phyloP scores from a whole-genome alignment of 2,329 filamentous ascomycete species.

The Xylariaceae sp. region DNA sequence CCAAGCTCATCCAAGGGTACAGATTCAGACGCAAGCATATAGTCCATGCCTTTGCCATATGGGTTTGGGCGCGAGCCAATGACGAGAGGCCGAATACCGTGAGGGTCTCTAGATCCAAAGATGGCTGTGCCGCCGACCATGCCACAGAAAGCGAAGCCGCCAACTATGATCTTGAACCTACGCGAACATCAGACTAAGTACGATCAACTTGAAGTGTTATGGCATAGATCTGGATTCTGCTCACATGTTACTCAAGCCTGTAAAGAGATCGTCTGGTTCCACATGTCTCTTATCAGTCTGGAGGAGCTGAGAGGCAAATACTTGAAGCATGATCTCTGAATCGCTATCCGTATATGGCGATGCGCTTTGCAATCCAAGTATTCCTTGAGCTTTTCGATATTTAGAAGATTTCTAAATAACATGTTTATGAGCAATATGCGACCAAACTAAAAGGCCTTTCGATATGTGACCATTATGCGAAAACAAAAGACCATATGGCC shows the following conservation, averaged over 20 bases:
- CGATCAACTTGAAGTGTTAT: no score
- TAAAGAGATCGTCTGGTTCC: neutral
- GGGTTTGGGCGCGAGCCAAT: neutral
- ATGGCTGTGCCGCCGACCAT: neutral
- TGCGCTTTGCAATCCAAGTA: neutral
- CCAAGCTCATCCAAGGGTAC: neutral
- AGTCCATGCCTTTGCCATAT: neutral
- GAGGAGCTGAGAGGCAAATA: neutral
- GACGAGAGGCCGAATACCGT: neutral
- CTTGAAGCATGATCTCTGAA: neutral
- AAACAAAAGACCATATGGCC: neutral
- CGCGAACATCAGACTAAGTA: neutral
- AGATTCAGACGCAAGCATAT: neutral
- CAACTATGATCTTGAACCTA: neutral
- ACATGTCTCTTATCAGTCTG: neutral
- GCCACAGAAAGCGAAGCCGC: neutral
- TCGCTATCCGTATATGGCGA: neutral
- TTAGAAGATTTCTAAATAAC: neutral
- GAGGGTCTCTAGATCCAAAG: neutral
- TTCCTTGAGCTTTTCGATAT: neutral
- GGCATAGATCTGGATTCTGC: neutral
- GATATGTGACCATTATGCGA: neutral
- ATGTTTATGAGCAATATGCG: neutral
- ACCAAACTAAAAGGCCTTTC: no score
- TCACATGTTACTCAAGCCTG: neutral